Evolutionary conservation across 345 rosid genomes (phyloP), one percentile per base, ranked within the genome.

Genomic region (Aquilaria sinensis): DNA sequence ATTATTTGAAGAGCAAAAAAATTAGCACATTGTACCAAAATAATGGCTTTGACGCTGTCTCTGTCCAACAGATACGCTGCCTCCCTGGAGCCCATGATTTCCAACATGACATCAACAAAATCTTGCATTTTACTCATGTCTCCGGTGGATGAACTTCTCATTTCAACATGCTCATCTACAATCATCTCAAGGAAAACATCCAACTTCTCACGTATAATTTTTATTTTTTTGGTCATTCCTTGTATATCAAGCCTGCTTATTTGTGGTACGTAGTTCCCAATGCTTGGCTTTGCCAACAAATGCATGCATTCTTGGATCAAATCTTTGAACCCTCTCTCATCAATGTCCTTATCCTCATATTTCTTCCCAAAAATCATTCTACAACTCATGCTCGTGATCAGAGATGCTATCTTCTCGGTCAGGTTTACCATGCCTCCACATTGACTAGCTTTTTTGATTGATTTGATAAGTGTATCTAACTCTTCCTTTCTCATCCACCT

Each of bases 301-400:
- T 71, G 45, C 81, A 75, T 64, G 9, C 7, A 71, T 64, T 83
- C 79, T 23, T 72, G 75, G 52, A 78, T 71, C 67, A 81, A 67
- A 12, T 70, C 63, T 47, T 61, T 64, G 59, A 86, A 80, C 9
- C 79, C 77, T 54, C 63, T 81, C 60, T 71, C 80, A 53, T 72
- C 66, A 10, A 62, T 56, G 14, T 76, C 79, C 48, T 72, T 37
- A 12, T 63, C 80, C 33, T 30, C 1, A 52, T 72, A 80, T 46
- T 72, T 76, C 79, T 76, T 75, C 68, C 89, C 76, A 23, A 83
- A 68, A 30, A 81, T 74, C 89, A 86, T 79, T 64, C 81, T 71
- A 45, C 79, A 76, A 29, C 63, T 70, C 71, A 82, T 73, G 52
- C 69, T 74, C 0, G 79, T 59, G 31, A 52, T 67, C 1, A 74